Evolutionary conservation across 176 grass and related monocot genomes (phyloP), one percentile per base, ranked within the genome.

Genomic region (Oryza officinalis): DNA sequence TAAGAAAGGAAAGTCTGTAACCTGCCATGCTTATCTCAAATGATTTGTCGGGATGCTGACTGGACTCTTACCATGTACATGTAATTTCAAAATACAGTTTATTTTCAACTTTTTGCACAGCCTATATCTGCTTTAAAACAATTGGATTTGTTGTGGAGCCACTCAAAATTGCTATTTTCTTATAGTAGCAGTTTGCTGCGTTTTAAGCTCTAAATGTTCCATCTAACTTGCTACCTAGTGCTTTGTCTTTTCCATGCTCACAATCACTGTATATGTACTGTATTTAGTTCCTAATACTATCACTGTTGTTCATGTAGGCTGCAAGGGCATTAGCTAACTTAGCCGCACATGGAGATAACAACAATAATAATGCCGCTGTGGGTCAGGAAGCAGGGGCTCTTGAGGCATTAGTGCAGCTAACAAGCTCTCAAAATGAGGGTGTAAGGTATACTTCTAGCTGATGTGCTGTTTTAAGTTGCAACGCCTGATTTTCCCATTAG

Each of bases 311-410:
- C 67, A 32, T 87, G 50, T 84, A 99, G 97, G 91, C 93, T 80
- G 97, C 97, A 89, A 89, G 97, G 76, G 97, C 93, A 75, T 90
- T 99, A 77, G 97, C 97, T 78, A 99, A 99, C 89, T 94, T 99
- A 85, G 97, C 97, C 49, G 97, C 93, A 65, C 97, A 99, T 92
- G 97, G 97, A 77, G 97, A 99, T 78, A 99, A 88, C 84, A 99
- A 99, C 77, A 87, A 78, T 40, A 99, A 96, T 77, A 99, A 99
- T 92, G 93, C 93, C 22, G 86, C 97, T 72, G 97, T 99, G 50
- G 97, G 93, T 63, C 93, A 99, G 75, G 97, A 99, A 86, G 91
- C 93, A 84, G 97, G 97, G 78, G 93, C 93, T 83, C 89, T 99
- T 69, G 97, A 99, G 79, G 93, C 97, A 83, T 83, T 99, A 46